phyloP scores from a whole-genome alignment of 352 stramenopile genomes.

The Globisporangium radiosum region DNA sequence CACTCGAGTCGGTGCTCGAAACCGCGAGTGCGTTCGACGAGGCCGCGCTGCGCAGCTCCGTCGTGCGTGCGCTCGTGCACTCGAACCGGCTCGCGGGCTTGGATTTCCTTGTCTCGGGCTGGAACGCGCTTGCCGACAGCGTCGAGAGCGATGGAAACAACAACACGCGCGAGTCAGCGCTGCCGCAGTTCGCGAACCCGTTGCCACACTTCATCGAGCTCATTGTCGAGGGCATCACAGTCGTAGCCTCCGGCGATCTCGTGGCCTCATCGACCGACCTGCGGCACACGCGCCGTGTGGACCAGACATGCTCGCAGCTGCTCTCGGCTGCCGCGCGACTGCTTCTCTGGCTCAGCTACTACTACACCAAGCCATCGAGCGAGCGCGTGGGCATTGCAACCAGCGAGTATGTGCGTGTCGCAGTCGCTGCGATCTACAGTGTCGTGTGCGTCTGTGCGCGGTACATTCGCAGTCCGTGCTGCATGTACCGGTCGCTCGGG shows the following conservation, averaged over 20 bases:
- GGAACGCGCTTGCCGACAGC: slow-evolving; percentile 15
- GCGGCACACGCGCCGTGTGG: slow-evolving; percentile 47
- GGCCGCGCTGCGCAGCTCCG: slow-evolving; percentile 24
- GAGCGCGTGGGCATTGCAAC: slow-evolving; percentile 25
- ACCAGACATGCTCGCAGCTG: slow-evolving; percentile 65
- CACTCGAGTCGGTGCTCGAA: slow-evolving; percentile 29
- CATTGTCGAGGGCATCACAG: slow-evolving; percentile 47
- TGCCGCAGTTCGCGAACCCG: slow-evolving; percentile 28
- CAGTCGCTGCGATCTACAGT: slow-evolving; percentile 64
- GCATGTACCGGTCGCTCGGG: slow-evolving; percentile 47
- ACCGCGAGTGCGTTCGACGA: slow-evolving; percentile 34
- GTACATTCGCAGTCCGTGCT: slow-evolving; percentile 65
- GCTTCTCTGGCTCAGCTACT: slow-evolving; percentile 62
- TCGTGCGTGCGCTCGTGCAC: slow-evolving; percentile 44
- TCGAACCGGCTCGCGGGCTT: slow-evolving; percentile 38
- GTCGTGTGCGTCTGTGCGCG: slow-evolving; percentile 58
- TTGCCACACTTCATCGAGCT: slow-evolving; percentile 53
- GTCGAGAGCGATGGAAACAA: too few relatives aligned
- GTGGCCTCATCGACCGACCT: slow-evolving; percentile 40
- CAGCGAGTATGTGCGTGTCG: slow-evolving; percentile 54
- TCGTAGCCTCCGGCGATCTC: slow-evolving; percentile 47
- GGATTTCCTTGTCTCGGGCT: slow-evolving; percentile 53
- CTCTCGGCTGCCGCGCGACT: slow-evolving; percentile 42
- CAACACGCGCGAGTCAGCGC: background rate
- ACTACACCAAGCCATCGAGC: slow-evolving; percentile 37